phyloP scores from a whole-genome alignment of 2,329 filamentous ascomycete species.

The Aspergillus cejpii region DNA sequence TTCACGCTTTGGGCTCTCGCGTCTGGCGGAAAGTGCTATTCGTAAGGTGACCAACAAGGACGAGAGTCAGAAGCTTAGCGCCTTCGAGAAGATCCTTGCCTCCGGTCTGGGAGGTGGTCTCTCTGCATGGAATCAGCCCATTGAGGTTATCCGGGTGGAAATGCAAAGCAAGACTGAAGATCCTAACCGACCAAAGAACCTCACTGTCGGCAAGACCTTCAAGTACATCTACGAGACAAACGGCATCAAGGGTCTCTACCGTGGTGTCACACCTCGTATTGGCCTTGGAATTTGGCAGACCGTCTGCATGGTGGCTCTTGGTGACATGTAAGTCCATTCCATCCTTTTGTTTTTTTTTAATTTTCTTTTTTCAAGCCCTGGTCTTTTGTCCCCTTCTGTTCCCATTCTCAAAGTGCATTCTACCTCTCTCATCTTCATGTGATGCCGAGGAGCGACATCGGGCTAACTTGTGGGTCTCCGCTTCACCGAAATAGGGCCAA shows the following conservation, averaged over 20 bases:
- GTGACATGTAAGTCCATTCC: conserved; percentile 72
- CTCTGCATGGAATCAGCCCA: conserved; percentile 98
- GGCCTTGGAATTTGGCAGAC: conserved; percentile 98
- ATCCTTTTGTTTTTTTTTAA: neutral
- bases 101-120: conserved; percentile 85
- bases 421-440: conserved; percentile 19
- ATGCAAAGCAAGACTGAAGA: conserved; percentile 99
- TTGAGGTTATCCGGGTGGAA: conserved; percentile 98
- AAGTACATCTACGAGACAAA: conserved; percentile 86
- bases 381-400: conserved; percentile 1
- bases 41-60: conserved; percentile 71
- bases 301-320: conserved; percentile 98
- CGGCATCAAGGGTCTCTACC: conserved; percentile 87
- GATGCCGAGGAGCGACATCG: conserved; percentile 20
- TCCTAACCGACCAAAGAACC: conserved; percentile 96
- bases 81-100: conserved; percentile 81
- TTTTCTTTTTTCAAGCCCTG: neutral
- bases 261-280: conserved; percentile 88
- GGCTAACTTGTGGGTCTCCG: conserved; percentile 29
- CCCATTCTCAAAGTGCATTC: too few species aligned
- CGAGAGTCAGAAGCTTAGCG: conserved; percentile 67
- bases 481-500: conserved; percentile 48
- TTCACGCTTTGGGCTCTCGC: conserved; percentile 85
- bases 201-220: conserved; percentile 81
- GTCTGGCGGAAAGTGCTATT: conserved; percentile 85